Base-by-base conservation (phyloP, 139 green algal species). In the Tetradesmus obliquus region DNA sequence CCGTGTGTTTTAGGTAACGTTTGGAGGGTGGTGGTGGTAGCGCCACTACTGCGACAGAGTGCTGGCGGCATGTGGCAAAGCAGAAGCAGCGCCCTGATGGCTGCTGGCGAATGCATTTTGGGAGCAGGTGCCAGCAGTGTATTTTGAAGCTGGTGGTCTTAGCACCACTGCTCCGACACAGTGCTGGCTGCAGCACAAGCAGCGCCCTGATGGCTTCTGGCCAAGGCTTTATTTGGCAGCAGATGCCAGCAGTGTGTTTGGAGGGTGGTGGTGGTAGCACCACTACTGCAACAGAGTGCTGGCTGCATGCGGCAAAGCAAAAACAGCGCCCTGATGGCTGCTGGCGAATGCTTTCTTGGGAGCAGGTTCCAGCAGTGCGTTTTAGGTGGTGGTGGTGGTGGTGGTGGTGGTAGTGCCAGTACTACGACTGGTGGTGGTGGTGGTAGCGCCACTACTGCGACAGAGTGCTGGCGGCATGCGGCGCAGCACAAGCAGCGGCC, bases 121-220 rank as follows among this genome's bases (percentile, higher is more conserved):
- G 32, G 32, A 45, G 32, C 32, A 45, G 57, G 57, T 66, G 57
- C 57, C 57, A 66, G 57, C 32, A 45, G 32, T 45, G 32, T 45
- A 0, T 45, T 45, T 45, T 45, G 32, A 45, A 45, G 32, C 32
- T 45, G 32, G 32, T 45, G 32, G 32, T 45, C 32, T 45, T 45
- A 45, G 15, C 94, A 94, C 81, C 91, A 95, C 84, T 95, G 93
- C 82, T 95, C 91, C 86, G 89, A 95, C 51, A 84, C 92, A 2
- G 94, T 96, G 66, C 91, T 96, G 8, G 91, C 87, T 94, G 92
- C 79, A 58, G 79, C 84, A 45, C 60, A 69, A 86, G 55, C 85
- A 66, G 90, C 84, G 24, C 72, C 72, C 8, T 84, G 79, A 55
- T 84, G 79, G n/a, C 10, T 57, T 6, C 8, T 22, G 12, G 13